Conservation (phyloP, 192 early-diverging fungal species). For the Backusella macrospora region DNA sequence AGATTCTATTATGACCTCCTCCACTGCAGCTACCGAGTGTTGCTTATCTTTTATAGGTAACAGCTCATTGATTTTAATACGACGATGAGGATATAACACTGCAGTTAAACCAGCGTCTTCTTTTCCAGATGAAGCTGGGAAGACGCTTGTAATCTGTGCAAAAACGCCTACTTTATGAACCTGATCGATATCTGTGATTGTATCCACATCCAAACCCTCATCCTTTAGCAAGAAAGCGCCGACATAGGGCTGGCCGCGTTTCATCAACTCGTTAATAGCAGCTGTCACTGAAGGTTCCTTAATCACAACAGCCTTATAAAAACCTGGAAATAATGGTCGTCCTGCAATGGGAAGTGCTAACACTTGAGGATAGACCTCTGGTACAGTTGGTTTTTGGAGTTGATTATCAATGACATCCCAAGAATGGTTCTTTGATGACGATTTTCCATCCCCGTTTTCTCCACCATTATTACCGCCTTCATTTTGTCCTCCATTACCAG, state of each 20-base stretch:
- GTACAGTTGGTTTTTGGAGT: conserved; percentile 78
- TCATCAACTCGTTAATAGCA: conserved; percentile 89
- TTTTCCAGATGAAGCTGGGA: conserved; percentile 63
- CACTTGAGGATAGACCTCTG: conserved; percentile 92
- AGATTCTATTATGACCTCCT: conserved; percentile 6
- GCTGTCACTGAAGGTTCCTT: conserved; percentile 91
- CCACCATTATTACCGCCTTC: conserved; percentile 24
- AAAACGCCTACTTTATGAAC: conserved; percentile 93
- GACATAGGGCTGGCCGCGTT: conserved; percentile 94
- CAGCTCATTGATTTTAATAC: conserved; percentile 80
- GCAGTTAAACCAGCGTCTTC: conserved; percentile 87
- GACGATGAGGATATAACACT: conserved; percentile 93
- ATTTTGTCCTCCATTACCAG: conserved; percentile 8
- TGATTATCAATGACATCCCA: conserved; percentile 63
- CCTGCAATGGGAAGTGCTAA: conserved; percentile 92
- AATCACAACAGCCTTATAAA: conserved; percentile 97
- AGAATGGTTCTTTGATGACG: conserved; percentile 26
- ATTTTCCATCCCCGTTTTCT: conserved; percentile 37
- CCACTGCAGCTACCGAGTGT: conserved; percentile 18
- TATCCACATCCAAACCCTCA: conserved; percentile 85
- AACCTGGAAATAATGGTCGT: conserved; percentile 94
- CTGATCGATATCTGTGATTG: conserved; percentile 73
- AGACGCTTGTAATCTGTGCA: conserved; percentile 95
- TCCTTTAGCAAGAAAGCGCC: conserved; percentile 94
- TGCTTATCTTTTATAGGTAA: conserved; percentile 45